Evolutionary conservation across 495 filamentous ascomycete genomes (phyloP), one percentile per base, ranked within the genome.

Genomic region (Extremus antarcticus): DNA sequence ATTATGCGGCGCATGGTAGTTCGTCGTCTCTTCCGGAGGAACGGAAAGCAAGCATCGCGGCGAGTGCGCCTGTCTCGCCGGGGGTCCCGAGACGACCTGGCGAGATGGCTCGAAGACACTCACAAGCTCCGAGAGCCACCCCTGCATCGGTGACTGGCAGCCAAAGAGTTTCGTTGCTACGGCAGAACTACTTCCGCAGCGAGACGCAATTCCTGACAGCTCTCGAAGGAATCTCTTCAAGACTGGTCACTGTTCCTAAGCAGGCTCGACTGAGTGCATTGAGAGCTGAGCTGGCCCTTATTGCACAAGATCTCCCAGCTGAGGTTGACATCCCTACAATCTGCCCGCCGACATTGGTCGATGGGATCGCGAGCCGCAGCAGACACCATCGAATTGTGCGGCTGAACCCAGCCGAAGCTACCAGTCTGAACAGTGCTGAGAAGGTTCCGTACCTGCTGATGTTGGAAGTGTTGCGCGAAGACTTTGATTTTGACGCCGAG

Each of bases 251-350:
- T 47, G 84, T 88, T 19, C 84, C 84, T 17, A 88, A 88, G 66
- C 78, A 78, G 23, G 85, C 85, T 45, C 78, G 85, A 40, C 71
- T 88, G 54, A 88, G 85, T 68, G 85, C 85, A 50, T 71, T 88
- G 25, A 77, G 85, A 49, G 85, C 85, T 19, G 85, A 88, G 67
- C 73, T 88, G 56, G 85, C 83, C 21, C 73, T 88, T 11, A 81
- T 88, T 51, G 79, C 79, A 7, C 81, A 82, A 53, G 85, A 88
- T 58, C 68, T 88, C 15, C 85, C 85, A 2, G 78, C 84, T 17
- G 85, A 88, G 66, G 80, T 88, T 9, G 85, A 88, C 68, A 84
- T 88, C 49, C 85, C 85, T 0, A 74, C 86, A 1, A 82, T 88
- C 47, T 87, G 81, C 60, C 85, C 85, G 16, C 78, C 85, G 3